These are phyloP conservation scores for Microcyclospora tardicrescens DNA, from an alignment of 2,329 filamentous ascomycete species.

Conservation along the genomic window DNA sequence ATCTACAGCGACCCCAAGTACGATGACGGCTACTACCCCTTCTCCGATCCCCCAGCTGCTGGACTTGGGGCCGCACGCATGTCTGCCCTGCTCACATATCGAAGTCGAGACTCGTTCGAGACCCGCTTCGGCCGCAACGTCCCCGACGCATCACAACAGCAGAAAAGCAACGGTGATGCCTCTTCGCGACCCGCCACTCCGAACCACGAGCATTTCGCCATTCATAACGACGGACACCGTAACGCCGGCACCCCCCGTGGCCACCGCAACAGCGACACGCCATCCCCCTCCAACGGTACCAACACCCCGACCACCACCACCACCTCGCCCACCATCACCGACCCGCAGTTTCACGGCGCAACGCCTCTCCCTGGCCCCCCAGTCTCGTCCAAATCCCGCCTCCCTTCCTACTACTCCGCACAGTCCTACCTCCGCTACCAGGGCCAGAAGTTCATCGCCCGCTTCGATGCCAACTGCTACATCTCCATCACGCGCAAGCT, in stretches of 20 bases:
- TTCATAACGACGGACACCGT: conserved; percentile 40
- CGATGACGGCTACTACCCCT: conserved; percentile 87
- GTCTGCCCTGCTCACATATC: conserved; percentile 90
- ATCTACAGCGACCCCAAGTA: conserved; percentile 99
- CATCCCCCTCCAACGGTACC: conserved; percentile 10
- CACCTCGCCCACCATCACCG: conserved; percentile 13
- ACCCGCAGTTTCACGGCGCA: conserved; percentile 35
- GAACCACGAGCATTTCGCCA: conserved; percentile 36
- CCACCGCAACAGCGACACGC: conserved; percentile 23
- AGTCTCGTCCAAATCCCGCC: conserved; percentile 27
- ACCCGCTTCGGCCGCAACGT: conserved; percentile 86
- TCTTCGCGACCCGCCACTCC: conserved; percentile 33
- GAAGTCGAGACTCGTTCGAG: conserved; percentile 94
- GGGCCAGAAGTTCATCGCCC: conserved; percentile 88
- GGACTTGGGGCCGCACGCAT: conserved; percentile 91
- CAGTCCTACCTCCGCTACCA: conserved; percentile 97
- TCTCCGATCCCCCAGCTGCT: conserved; percentile 71
- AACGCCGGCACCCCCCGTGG: conserved; percentile 35
- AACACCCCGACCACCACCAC: conserved; percentile 4
- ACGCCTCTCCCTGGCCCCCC: conserved; percentile 22
- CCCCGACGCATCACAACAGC: conserved; percentile 68
- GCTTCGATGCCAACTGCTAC: conserved; percentile 97
- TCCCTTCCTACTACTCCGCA: conserved; percentile 69
- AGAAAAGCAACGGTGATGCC: conserved; percentile 60
- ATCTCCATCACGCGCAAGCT: conserved; percentile 97